Base-by-base conservation (phyloP, 106 monocot species). In the Platanthera zijinensis region DNA sequence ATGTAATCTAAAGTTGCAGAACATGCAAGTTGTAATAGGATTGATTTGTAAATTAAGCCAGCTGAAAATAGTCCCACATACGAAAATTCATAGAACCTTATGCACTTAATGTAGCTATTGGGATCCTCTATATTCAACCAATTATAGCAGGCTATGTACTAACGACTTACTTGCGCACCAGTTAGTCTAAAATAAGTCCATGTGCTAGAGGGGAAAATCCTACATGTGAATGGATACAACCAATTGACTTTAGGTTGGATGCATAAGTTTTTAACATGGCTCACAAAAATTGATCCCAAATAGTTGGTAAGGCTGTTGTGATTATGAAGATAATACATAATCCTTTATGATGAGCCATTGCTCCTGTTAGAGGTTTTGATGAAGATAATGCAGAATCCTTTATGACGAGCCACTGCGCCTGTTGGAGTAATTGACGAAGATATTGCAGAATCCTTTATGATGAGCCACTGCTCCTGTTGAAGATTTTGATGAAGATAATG, bases 261-360 rank as follows among this genome's bases (percentile, higher is more conserved):
- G n/a, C 8, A 21, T 7, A 61, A 21, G 59, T 7, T 39, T 57
- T 39, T 39, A 39, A 39, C 39, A 61, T n/a, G 59, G 9, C 21
- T 61, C 59, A 18, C 8, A 11, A 61, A 61, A 56, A 61, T 19
- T 61, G 59, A 61, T 21, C 21, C 59, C 59, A 19, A 19, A 19
- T 59, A 19, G 59, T 59, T 59, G n/a, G 59, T 59, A 18, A 59
- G 59, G 59, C n/a, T 18, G 19, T 59, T 59, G 59, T 59, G 59
- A 17, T 57, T 5, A 57, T 57, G 4, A 57, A n/a, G n/a, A 4
- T 18, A 18, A 18, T 57, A 15, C 57, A n/a, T 5, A 57, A 57
- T 57, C 57, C 57, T 57, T 57, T 57, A 57, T n/a, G 57, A 8
- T 57, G 17, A 18, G 18, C 57, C 57, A 57, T 7, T 59, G 59